phyloP scores from a whole-genome alignment of 352 stramenopile genomes.

The Phytophthora meadii region DNA sequence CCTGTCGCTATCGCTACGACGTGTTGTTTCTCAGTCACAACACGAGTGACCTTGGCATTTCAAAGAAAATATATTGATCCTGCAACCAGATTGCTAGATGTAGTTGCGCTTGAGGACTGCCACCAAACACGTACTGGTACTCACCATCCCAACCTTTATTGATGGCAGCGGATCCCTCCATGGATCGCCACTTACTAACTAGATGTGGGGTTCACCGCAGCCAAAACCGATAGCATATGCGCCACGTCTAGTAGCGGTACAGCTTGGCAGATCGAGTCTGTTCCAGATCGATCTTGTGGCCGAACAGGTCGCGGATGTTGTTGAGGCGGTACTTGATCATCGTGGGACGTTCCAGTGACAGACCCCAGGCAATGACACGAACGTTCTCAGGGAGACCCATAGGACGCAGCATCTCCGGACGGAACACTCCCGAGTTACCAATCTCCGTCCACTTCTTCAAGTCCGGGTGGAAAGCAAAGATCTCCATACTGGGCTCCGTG shows the following conservation, averaged over 20 bases:
- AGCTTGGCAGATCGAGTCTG: conserved; percentile 94
- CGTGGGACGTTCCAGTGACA: conserved; percentile 98
- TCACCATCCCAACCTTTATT: conserved; percentile 27
- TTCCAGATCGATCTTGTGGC: conserved; percentile 99
- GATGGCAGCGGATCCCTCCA: conserved; percentile 22
- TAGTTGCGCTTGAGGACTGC: background rate
- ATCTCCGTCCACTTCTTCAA: conserved; percentile 99
- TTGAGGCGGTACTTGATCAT: conserved; percentile 99
- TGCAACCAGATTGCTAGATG: no score
- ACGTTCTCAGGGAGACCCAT: conserved; percentile 99
- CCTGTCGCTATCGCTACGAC: conserved; percentile 44
- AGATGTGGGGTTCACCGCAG: conserved; percentile 22
- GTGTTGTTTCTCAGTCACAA: conserved; percentile 19
- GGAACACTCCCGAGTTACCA: conserved; percentile 99
- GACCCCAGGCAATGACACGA: conserved; percentile 98
- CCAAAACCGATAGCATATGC: conserved; percentile 13
- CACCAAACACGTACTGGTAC: background rate
- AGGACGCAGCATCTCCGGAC: conserved; percentile 98
- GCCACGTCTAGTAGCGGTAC: conserved; percentile 75
- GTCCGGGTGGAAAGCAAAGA: conserved; percentile 99
- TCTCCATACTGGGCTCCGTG: conserved; percentile 99
- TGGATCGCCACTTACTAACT: conserved; percentile 18
- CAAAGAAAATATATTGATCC: background rate
- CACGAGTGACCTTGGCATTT: background rate
- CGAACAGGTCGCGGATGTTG: conserved; percentile 99